Conservation (phyloP, 2,329 filamentous ascomycete genomes). For the Apiospora phragmitis region DNA sequence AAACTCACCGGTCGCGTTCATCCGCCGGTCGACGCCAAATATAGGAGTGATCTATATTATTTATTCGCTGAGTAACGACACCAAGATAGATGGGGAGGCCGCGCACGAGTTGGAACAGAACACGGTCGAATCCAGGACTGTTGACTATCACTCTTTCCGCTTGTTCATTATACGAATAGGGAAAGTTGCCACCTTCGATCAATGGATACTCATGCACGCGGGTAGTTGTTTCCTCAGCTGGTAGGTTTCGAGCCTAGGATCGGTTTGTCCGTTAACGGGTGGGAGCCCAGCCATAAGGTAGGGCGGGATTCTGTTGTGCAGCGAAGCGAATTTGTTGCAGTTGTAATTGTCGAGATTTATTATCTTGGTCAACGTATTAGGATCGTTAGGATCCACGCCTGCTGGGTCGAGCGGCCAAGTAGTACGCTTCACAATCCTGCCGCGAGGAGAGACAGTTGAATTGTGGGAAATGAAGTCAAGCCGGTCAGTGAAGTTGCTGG, state of each 20-base stretch:
- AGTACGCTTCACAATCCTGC: not conserved
- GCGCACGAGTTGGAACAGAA: not conserved
- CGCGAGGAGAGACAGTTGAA: not conserved
- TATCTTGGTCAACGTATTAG: not conserved
- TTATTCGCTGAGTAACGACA: not conserved
- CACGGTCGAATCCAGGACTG: not conserved
- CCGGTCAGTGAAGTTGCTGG: not conserved
- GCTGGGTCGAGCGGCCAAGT: not conserved
- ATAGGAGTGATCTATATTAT: no score
- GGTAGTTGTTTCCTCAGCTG: not conserved
- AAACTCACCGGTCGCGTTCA: not conserved
- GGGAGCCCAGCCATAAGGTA: not conserved
- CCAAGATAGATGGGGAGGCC: not conserved
- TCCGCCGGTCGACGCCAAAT: not conserved
- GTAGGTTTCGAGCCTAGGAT: no score
- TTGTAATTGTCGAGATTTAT: not conserved
- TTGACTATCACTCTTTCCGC: not conserved
- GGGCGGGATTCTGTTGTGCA: not conserved
- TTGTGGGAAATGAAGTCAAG: not conserved
- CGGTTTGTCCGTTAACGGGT: no score
- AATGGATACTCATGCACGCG: not conserved
- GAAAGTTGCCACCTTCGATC: not conserved
- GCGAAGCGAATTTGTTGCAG: not conserved
- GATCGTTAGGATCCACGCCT: no score
- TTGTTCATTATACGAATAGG: not conserved